phyloP scores from a whole-genome alignment of 306 rosid genomes.

The Vachellia collinsii region DNA sequence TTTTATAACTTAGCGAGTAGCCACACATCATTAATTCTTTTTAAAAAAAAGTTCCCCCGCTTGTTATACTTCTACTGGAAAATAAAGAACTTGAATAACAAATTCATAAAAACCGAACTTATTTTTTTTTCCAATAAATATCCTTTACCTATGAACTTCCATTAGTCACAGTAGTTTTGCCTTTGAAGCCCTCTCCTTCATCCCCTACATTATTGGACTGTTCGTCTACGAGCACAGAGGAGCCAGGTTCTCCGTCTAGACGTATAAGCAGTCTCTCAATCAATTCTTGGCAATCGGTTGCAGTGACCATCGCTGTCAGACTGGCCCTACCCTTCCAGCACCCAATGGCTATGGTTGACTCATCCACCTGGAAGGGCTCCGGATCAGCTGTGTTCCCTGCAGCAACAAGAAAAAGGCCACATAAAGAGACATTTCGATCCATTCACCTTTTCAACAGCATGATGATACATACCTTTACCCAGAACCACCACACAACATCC shows the following conservation, averaged over 20 bases:
- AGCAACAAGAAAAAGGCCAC: conserved; percentile 24
- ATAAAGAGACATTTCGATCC: background rate
- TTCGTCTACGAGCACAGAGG: conserved; percentile 35
- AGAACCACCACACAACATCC: conserved; percentile 90
- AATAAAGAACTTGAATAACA: background rate
- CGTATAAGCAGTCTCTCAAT: conserved; percentile 73
- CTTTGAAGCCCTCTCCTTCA: conserved; percentile 41
- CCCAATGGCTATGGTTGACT: conserved; percentile 89
- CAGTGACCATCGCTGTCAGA: conserved; percentile 83
- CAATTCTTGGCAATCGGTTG: conserved; percentile 87
- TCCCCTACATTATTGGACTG: conserved; percentile 39
- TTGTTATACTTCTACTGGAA: background rate
- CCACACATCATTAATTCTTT: background rate
- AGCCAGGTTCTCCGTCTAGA: conserved; percentile 48
- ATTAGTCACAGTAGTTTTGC: conserved; percentile 30
- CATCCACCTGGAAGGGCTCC: conserved; percentile 60
- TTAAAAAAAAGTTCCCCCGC: background rate
- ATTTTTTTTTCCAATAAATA: background rate
- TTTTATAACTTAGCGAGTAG: background rate
- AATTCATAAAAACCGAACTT: background rate
- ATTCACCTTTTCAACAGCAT: conserved; percentile 17
- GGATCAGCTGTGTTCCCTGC: conserved; percentile 49
- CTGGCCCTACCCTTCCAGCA: conserved; percentile 96
- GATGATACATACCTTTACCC: conserved; percentile 59
- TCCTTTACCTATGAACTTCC: conserved; percentile 25